Evolutionary conservation across 1,284 basidiomycete species (phyloP), one percentile per base, ranked within the genome.

Genomic region (Marasmius tenuissimus): DNA sequence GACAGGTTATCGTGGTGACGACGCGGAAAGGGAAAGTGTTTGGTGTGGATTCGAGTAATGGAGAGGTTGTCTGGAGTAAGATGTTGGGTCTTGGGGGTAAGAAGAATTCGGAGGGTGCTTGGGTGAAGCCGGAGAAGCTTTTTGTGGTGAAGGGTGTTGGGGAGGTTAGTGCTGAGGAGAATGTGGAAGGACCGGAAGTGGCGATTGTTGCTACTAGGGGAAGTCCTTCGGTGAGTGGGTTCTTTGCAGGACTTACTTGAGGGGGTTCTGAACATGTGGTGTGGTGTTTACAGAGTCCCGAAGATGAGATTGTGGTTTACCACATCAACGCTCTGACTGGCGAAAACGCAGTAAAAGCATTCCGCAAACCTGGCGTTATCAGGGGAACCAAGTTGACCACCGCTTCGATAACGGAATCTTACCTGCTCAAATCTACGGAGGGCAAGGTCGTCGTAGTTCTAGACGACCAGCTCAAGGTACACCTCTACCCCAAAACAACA

Each of bases 241-340:
- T 60, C 50, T 62, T 53, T 18, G n/a, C n/a, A n/a, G n/a, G n/a
- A 20, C 51, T 39, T 33, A 33, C 49, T 59, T 37, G 37, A 35
- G 49, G 27, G 59, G 27, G 59, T 64, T 39, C 35, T 54, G 35
- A 58, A 65, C 33, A 56, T 51, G 27, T 50, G 33, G 20, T 14
- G 33, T 58, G 50, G 45, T 34, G 48, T 40, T 42, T 51, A 35
- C 60, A 33, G 63, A 89, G 86, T 73, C 77, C 12, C 76, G 86
- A 35, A 42, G 78, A 85, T 16, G 87, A 90, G 66, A 89, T 92
- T 0, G 86, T 94, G 2, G 70, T 89, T 12, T 95, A 89, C 79
- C 90, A 93, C 65, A 76, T 96, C 57, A 83, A 95, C 66, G 91
- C 91, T 0, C 74, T 92, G 49, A 94, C 91, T 0, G 94, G 94